Evolutionary conservation across 768 basidiomycete species (phyloP).

Genomic region (Boletellus ananas): DNA sequence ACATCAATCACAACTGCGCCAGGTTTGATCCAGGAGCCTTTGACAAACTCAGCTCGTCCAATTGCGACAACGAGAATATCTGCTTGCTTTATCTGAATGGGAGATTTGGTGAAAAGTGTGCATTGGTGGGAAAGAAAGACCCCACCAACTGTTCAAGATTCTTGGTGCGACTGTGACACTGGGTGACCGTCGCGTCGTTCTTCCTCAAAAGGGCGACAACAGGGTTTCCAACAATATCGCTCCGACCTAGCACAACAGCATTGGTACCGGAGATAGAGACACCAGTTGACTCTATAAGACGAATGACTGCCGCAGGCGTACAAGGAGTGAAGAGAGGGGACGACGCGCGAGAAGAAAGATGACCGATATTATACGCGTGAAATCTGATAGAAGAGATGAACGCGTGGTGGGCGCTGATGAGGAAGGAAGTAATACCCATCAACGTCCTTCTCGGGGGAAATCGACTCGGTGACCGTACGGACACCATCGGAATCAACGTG

Average conservation of each 20-base stretch:
- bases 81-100: constrained; percentile 66
- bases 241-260: constrained; percentile 92
- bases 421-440: constrained; percentile 66
- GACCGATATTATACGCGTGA: constrained; percentile 97
- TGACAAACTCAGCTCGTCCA: constrained; percentile 84
- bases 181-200: constrained; percentile 93
- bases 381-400: constrained; percentile 51
- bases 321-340: constrained; percentile 91
- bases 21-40: constrained; percentile 93
- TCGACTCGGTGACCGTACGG: constrained; percentile 88
- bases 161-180: constrained; percentile 91
- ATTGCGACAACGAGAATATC: constrained; percentile 98
- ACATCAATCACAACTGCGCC: constrained; percentile 97
- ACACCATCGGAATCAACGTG: constrained; percentile 81
- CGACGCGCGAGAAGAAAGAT: constrained; percentile 85
- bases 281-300: constrained; percentile 84
- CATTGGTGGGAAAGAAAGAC: constrained; percentile 10
- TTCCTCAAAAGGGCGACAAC: constrained; percentile 88
- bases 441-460: constrained; percentile 92
- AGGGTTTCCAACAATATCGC: constrained; percentile 96
- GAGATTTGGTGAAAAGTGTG: constrained; percentile 2
- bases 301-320: constrained; percentile 91
- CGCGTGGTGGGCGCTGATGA: neutral
- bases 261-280: constrained; percentile 72
- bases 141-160: constrained; percentile 76